These are phyloP conservation scores for Casuarina glauca DNA, from an alignment of 306 rosid species.

Conservation along the genomic window DNA sequence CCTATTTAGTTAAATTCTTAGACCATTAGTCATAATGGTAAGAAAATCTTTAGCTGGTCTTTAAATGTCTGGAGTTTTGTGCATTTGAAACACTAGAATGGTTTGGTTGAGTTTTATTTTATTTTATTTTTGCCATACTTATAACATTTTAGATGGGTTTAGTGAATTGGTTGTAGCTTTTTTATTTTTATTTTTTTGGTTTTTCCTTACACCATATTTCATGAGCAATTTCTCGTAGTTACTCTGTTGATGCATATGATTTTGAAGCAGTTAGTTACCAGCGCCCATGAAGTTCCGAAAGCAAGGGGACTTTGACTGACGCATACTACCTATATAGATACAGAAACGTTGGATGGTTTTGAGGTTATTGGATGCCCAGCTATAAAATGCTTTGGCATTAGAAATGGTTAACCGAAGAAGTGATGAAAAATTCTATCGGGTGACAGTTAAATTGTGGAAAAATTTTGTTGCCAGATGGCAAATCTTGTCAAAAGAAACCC, in stretches of 20 bases:
- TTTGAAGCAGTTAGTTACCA: background rate
- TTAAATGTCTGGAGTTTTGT: background rate
- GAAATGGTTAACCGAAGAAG: background rate
- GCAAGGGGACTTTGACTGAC: background rate
- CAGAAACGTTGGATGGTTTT: background rate
- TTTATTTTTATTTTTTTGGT: background rate
- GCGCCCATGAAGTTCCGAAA: background rate
- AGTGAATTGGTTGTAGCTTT: background rate
- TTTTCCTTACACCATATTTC: background rate
- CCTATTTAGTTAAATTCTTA: background rate
- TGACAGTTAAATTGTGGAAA: background rate
- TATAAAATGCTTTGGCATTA: background rate
- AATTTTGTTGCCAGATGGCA: background rate
- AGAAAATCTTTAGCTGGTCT: background rate
- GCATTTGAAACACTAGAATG: background rate
- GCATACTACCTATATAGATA: background rate
- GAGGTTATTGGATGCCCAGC: background rate
- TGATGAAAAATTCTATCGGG: background rate
- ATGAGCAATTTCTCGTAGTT: background rate
- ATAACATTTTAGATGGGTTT: background rate
- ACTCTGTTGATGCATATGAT: background rate
- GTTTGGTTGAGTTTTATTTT: background rate
- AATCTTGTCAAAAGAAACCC: background rate
- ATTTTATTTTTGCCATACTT: too few species aligned
- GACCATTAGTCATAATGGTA: background rate